phyloP scores from a whole-genome alignment of 1,139 yeast species.

The Suhomyces bolitotheri region DNA sequence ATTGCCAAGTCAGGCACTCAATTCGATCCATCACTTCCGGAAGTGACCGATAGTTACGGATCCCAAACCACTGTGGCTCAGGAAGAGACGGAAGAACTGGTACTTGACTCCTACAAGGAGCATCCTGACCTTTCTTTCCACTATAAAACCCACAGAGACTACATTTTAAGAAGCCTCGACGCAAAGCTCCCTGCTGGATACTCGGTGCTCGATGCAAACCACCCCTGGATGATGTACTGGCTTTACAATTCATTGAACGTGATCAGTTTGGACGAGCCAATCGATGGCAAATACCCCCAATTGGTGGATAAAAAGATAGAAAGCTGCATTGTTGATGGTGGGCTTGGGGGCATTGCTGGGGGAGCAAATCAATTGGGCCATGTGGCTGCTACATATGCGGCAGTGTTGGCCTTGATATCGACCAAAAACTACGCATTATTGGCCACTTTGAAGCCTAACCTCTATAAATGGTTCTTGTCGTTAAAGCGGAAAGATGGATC shows the following conservation, averaged over 20 bases:
- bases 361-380: slow-evolving; percentile 82
- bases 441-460: slow-evolving; percentile 26
- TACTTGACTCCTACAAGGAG: slow-evolving; percentile 14
- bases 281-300: slow-evolving; percentile 8
- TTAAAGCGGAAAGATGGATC: slow-evolving; percentile 74
- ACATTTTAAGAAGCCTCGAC: slow-evolving; percentile 31
- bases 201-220: slow-evolving; percentile 74
- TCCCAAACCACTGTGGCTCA: slow-evolving; percentile 17
- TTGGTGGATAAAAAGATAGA: slow-evolving; percentile 28
- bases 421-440: slow-evolving; percentile 45
- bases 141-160: slow-evolving; percentile 18
- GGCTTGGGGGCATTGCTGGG: slow-evolving; percentile 78
- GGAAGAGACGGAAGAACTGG: slow-evolving; percentile 15
- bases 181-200: slow-evolving; percentile 50
- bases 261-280: slow-evolving; percentile 3
- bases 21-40: slow-evolving; percentile 8
- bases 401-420: slow-evolving; percentile 60
- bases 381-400: slow-evolving; percentile 84
- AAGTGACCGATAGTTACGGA: slow-evolving; percentile 13
- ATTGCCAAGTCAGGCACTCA: slow-evolving; percentile 3
- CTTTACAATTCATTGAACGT: slow-evolving; percentile 50
- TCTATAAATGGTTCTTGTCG: slow-evolving; percentile 65
- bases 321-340: slow-evolving; percentile 30
- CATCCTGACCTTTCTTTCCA: slow-evolving; percentile 12
- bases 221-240: slow-evolving; percentile 93